Base-by-base conservation (phyloP, 768 basidiomycete genomes). In the Pleurotus eryngii region DNA sequence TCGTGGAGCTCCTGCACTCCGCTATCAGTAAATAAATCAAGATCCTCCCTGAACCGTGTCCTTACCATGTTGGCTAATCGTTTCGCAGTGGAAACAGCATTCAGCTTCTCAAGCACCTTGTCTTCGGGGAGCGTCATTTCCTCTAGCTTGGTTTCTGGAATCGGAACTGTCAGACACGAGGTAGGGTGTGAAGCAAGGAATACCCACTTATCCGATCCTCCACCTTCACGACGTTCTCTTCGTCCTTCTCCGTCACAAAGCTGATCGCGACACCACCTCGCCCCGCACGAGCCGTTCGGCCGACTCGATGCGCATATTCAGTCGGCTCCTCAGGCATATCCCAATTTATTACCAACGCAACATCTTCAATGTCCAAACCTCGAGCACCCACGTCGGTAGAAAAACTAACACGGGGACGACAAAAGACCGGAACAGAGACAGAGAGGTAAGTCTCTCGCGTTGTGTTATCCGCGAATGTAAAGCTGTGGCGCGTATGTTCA, bases 271-370 rank as follows among this genome's bases (percentile, higher is more conserved):
- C 75, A 65, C 97, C 97, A 2, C 89, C 90, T 64, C 84, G 81
- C 5, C 97, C 97, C 9, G 89, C 90, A 64, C 95, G 86, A 27
- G 95, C 95, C 20, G 95, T 98, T 66, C 95, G 74, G 45, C 95
- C 95, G 1, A 99, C 97, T 18, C 97, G 83, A 74, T 99, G 97
- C 1, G 93, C 90, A 67, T 99, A 99, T 68, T 96, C 95, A 70
- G 96, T 96, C 4, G 92, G 81, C 67, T 88, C 86, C 11, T 81
- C 78, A 12, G 97, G 97, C 60, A 98, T 76, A 70, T 99, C 96
- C 95, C 95, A 99, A 62, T 99, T 98, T 57, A 99, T 79, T 17
- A 99, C 93, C 77, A 98, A 85, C 9, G 91, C 94, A 9, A 99
- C 95, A 63, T 95, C 92, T 59, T 93, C 93, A 56, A 98, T 96